Evolutionary conservation across 1,284 basidiomycete species (phyloP).

Genomic region (Fomitopsis palustris): DNA sequence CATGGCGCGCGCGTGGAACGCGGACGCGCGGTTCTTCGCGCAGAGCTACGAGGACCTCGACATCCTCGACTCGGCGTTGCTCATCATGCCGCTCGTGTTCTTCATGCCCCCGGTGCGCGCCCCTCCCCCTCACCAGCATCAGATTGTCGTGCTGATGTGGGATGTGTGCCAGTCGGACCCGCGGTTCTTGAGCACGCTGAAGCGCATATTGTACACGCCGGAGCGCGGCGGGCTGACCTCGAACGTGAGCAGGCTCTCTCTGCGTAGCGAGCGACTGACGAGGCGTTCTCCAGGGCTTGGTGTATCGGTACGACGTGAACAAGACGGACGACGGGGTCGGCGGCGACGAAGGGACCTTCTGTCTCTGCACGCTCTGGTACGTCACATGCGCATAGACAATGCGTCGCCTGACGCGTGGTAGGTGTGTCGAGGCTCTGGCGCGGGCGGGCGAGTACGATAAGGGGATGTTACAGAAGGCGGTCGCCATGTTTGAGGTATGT

Average conservation of each 20-base stretch:
- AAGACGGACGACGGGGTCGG: slow-evolving; percentile 89
- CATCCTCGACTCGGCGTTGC: slow-evolving; percentile 68
- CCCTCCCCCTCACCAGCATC: background rate
- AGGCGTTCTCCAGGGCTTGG: slow-evolving; percentile 46
- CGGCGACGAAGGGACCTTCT: slow-evolving; percentile 88
- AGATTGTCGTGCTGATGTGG: background rate
- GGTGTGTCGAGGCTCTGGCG: slow-evolving; percentile 86
- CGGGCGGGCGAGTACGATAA: slow-evolving; percentile 78
- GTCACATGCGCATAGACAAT: slow-evolving; percentile 4
- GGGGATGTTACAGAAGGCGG: slow-evolving; percentile 62
- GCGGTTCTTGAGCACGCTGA: slow-evolving; percentile 80
- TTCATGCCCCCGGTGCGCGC: slow-evolving; percentile 69
- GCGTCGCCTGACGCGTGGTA: slow-evolving; percentile 26
- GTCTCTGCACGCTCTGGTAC: slow-evolving; percentile 75
- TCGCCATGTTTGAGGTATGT: slow-evolving; percentile 80
- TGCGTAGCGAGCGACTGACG: background rate
- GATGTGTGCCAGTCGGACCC: slow-evolving; percentile 65
- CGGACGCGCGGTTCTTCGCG: slow-evolving; percentile 62
- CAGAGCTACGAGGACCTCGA: slow-evolving; percentile 77
- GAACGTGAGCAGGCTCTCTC: slow-evolving; percentile 51
- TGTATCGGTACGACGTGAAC: slow-evolving; percentile 77
- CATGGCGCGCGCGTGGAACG: slow-evolving; percentile 79
- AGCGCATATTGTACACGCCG: slow-evolving; percentile 76
- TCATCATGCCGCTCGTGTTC: slow-evolving; percentile 87
- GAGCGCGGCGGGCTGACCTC: slow-evolving; percentile 87